Conservation (phyloP, 176 grass and related monocot genomes). For the Ananas comosus region DNA sequence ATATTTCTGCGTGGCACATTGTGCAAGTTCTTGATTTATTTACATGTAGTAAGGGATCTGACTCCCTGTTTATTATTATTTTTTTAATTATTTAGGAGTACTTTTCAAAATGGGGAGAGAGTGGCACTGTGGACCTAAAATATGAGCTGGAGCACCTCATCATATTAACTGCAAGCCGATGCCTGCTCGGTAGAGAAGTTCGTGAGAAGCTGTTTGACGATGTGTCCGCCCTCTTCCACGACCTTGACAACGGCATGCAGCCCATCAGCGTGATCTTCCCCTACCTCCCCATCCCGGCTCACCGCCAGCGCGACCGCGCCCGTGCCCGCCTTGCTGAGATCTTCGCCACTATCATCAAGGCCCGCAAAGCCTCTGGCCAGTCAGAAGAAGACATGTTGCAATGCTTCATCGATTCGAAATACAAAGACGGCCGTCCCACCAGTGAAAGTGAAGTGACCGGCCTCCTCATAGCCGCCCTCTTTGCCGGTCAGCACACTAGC, state of each 20-base stretch:
- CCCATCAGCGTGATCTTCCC: conserved; percentile 92
- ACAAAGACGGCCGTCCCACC: conserved; percentile 75
- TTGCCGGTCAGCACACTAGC: conserved; percentile 95
- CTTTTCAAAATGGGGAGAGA: conserved; percentile 97
- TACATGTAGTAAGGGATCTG: neutral
- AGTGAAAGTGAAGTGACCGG: conserved; percentile 78
- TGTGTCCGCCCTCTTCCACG: conserved; percentile 93
- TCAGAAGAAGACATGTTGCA: conserved; percentile 93
- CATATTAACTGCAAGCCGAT: conserved; percentile 90
- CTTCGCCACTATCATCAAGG: conserved; percentile 79
- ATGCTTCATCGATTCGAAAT: conserved; percentile 96
- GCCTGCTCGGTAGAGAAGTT: conserved; percentile 84
- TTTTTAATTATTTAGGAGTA: conserved; percentile 19
- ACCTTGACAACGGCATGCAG: conserved; percentile 89
- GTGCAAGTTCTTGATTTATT: too few relatives aligned
- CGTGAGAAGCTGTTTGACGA: conserved; percentile 95
- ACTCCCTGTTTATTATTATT: neutral
- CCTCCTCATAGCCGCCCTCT: conserved; percentile 80
- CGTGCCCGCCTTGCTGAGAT: conserved; percentile 69
- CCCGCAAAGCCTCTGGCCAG: conserved; percentile 68
- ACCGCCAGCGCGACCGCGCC: conserved; percentile 59
- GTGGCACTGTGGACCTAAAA: conserved; percentile 84
- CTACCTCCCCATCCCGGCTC: conserved; percentile 77
- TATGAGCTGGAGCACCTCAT: conserved; percentile 96
- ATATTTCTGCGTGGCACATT: too few relatives aligned